phyloP scores from a whole-genome alignment of 176 grass and related monocot species.

The Chrysopogon serrulatus region DNA sequence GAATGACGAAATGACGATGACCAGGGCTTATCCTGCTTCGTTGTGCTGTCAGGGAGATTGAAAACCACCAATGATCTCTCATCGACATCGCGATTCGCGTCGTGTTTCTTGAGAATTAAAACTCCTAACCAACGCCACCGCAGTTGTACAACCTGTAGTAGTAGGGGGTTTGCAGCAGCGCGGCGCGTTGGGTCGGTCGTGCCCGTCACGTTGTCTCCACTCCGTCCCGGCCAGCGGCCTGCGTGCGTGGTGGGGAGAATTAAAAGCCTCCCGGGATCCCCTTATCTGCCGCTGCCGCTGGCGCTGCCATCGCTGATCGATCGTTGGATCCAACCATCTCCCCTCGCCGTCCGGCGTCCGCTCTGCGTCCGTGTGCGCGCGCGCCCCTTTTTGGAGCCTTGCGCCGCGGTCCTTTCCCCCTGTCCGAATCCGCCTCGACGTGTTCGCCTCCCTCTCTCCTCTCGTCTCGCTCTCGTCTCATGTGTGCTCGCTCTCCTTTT shows the following conservation, averaged over 20 bases:
- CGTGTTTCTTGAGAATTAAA: neutral
- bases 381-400: slow-evolving; percentile 40
- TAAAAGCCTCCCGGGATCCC: slow-evolving; percentile 38
- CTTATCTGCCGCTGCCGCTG: slow-evolving; percentile 17
- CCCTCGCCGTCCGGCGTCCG: neutral
- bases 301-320: neutral
- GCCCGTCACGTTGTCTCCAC: slow-evolving; percentile 66
- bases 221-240: neutral
- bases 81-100: neutral
- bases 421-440: slow-evolving; percentile 32
- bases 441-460: neutral
- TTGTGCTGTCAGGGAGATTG: neutral
- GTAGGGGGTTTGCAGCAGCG: neutral
- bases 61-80: neutral
- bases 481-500: slow-evolving; percentile 27
- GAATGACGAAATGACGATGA: neutral
- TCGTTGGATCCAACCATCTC: slow-evolving; percentile 51
- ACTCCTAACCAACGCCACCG: slow-evolving; percentile 29
- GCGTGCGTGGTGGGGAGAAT: neutral
- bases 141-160: neutral
- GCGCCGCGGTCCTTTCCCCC: slow-evolving; percentile 24
- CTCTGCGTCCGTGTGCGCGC: neutral
- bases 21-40: neutral
- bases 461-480: neutral
- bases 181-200: slow-evolving; percentile 33